These are phyloP conservation scores for Ochetophila trinervis DNA, from an alignment of 306 rosid genomes.

Conservation along the genomic window DNA sequence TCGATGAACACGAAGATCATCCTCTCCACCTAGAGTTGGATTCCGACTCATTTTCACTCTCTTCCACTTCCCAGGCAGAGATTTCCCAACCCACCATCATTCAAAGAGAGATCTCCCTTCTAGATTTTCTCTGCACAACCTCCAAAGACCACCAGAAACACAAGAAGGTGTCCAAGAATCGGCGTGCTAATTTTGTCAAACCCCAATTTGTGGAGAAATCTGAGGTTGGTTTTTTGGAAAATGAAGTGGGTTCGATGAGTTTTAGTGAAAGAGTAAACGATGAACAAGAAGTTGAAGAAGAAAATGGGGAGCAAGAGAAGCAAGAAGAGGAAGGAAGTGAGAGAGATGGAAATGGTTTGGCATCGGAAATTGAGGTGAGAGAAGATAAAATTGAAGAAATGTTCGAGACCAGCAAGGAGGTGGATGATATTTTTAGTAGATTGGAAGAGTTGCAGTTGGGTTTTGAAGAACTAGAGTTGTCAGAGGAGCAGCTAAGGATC, in stretches of 20 bases:
- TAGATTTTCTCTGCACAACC: background rate
- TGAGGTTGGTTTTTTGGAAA: conserved; percentile 18
- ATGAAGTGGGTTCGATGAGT: conserved; percentile 4
- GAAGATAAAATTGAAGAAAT: conserved; percentile 5
- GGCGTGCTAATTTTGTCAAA: conserved; percentile 23
- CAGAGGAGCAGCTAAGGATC: conserved; percentile 51
- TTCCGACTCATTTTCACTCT: background rate
- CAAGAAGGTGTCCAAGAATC: conserved; percentile 17
- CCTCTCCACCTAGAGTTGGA: background rate
- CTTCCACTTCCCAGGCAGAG: conserved; percentile 18
- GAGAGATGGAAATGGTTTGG: background rate
- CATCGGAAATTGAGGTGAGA: conserved; percentile 10
- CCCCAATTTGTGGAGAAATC: conserved; percentile 36
- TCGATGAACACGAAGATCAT: background rate
- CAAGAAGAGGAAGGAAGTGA: background rate
- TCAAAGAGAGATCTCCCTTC: background rate
- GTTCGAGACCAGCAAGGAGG: conserved; percentile 27
- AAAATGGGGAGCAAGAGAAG: background rate
- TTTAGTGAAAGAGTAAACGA: conserved; percentile 9
- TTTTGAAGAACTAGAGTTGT: conserved; percentile 45
- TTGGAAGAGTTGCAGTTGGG: conserved; percentile 41
- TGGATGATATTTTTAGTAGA: conserved; percentile 31
- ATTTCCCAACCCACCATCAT: conserved; percentile 6
- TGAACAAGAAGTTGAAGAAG: conserved; percentile 17
- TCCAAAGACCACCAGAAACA: conserved; percentile 5